Conservation (phyloP, 1,284 basidiomycete species). For the Leucoagaricus sp. region DNA sequence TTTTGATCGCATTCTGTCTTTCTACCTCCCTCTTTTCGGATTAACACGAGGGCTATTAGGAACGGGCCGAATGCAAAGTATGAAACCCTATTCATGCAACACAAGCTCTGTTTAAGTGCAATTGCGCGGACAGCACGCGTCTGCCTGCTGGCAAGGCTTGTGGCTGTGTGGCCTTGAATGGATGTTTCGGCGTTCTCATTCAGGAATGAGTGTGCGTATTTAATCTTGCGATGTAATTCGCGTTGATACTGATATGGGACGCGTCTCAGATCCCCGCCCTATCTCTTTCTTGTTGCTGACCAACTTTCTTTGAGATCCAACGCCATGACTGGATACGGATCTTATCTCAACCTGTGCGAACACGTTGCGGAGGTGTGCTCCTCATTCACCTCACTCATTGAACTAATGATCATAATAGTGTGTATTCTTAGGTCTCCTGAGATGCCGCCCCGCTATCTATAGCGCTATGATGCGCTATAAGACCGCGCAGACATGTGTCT, state of each 20-base stretch:
- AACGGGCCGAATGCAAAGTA: not conserved
- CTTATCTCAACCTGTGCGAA: not conserved
- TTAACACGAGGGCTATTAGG: too few relatives aligned
- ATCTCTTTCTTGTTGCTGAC: not conserved
- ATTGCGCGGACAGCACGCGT: not conserved
- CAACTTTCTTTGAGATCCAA: not conserved
- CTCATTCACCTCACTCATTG: slow-evolving; percentile 1
- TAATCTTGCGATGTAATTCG: slow-evolving; percentile 8
- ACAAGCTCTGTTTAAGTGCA: not conserved
- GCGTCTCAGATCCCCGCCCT: not conserved
- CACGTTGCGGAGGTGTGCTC: slow-evolving; percentile 13
- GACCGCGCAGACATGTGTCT: not conserved
- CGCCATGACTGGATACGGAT: not conserved
- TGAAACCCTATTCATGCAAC: not conserved
- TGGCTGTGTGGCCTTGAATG: slow-evolving; percentile 6
- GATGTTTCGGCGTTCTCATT: too few relatives aligned
- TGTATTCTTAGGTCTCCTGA: not conserved
- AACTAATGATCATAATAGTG: not conserved
- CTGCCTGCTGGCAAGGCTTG: not conserved
- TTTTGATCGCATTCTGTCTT: too few relatives aligned
- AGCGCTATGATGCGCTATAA: slow-evolving; percentile 6
- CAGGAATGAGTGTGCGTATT: slow-evolving; percentile 10
- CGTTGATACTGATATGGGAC: not conserved
- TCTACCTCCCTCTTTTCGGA: too few relatives aligned
- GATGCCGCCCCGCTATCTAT: not conserved